phyloP scores from a whole-genome alignment of 495 filamentous ascomycete genomes.

The Hypoxylon lienhwacheense region DNA sequence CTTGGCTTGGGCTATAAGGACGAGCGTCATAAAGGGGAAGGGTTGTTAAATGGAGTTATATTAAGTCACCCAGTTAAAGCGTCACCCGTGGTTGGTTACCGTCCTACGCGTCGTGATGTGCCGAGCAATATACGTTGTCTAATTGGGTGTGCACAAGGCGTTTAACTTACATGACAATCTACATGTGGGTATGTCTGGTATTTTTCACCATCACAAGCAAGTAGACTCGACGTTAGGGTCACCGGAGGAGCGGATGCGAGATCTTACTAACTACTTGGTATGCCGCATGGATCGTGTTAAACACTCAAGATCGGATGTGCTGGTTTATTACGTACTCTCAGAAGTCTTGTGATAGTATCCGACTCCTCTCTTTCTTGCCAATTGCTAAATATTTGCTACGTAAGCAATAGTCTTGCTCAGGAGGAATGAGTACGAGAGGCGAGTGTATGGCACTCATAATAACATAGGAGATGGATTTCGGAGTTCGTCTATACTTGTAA shows the following conservation, averaged over 20 bases:
- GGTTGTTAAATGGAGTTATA: constrained; percentile 20
- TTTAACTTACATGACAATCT: too few species aligned
- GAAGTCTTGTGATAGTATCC: constrained; percentile 4
- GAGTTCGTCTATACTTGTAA: too few species aligned
- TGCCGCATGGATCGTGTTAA: constrained; percentile 3
- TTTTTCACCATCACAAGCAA: constrained; percentile 4
- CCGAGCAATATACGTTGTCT: constrained; percentile 21
- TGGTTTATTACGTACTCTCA: background rate
- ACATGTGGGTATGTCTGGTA: too few species aligned
- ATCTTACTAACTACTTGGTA: too few species aligned
- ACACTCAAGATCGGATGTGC: constrained; percentile 5
- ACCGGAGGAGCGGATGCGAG: constrained; percentile 29
- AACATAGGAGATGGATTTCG: too few species aligned
- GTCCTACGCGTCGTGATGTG: constrained; percentile 8
- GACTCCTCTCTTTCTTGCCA: background rate
- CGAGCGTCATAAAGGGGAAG: constrained; percentile 14
- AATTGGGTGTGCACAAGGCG: constrained; percentile 23
- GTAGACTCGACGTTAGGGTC: constrained; percentile 20
- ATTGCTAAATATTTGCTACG: too few species aligned
- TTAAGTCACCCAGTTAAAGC: constrained; percentile 11
- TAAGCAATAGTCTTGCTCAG: too few species aligned
- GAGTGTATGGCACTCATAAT: too few species aligned
- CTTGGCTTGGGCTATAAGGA: background rate
- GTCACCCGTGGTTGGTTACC: constrained; percentile 22
- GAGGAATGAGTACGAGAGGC: too few species aligned